These are phyloP conservation scores for Hymenoscyphus repandus DNA, from an alignment of 2,329 filamentous ascomycete genomes.

Conservation along the genomic window DNA sequence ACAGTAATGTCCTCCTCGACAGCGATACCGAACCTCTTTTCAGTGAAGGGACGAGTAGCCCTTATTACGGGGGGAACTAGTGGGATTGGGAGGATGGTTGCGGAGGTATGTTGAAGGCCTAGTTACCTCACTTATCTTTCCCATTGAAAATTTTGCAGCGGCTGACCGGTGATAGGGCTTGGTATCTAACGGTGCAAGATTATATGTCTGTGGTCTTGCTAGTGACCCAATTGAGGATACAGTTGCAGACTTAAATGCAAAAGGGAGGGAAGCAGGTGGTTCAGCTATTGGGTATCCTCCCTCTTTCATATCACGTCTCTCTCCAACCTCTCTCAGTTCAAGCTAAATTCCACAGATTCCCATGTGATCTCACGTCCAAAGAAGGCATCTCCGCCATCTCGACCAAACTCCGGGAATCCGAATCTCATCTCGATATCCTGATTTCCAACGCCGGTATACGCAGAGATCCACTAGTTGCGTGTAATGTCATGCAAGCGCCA, in stretches of 20 bases:
- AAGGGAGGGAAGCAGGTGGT: slow-evolving; percentile 35
- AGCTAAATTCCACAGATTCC: slow-evolving; percentile 20
- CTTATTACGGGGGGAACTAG: slow-evolving; percentile 41
- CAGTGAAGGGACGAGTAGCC: slow-evolving; percentile 39
- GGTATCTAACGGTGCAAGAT: slow-evolving; percentile 41
- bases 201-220: slow-evolving; percentile 39
- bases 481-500: slow-evolving; percentile 39
- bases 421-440: slow-evolving; percentile 41
- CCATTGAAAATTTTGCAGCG: too few species aligned
- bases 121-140: background rate
- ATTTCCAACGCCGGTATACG: slow-evolving; percentile 46
- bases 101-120: slow-evolving; percentile 30
- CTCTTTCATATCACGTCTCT: background rate
- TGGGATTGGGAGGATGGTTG: slow-evolving; percentile 43
- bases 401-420: slow-evolving; percentile 29
- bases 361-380: slow-evolving; percentile 39
- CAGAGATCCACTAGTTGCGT: slow-evolving; percentile 38
- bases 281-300: slow-evolving; percentile 34
- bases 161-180: slow-evolving; percentile 31
- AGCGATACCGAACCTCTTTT: slow-evolving; percentile 41
- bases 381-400: slow-evolving; percentile 35
- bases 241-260: slow-evolving; percentile 35
- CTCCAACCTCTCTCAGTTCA: slow-evolving; percentile 8
- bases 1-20: slow-evolving; percentile 30
- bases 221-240: slow-evolving; percentile 36